These are phyloP conservation scores for Geotrichum australiense DNA, from an alignment of 1,139 yeast species.

Conservation along the genomic window DNA sequence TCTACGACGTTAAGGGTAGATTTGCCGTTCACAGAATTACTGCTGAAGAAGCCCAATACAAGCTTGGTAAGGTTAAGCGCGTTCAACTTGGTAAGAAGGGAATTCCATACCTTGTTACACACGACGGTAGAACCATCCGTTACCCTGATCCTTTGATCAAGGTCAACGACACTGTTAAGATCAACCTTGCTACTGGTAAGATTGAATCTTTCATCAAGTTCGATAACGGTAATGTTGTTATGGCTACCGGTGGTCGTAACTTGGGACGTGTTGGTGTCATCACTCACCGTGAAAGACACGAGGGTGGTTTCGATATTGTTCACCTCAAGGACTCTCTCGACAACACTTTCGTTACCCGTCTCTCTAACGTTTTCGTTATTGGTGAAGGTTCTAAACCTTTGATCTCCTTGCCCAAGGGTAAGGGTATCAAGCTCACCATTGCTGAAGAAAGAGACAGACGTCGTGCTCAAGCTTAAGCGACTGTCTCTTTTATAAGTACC, in stretches of 20 bases:
- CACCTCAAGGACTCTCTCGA: conserved; percentile 97
- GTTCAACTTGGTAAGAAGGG: conserved; percentile 98
- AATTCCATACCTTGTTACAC: conserved; percentile 96
- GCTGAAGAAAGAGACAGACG: conserved; percentile 99
- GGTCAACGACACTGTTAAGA: conserved; percentile 95
- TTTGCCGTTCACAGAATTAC: conserved; percentile 99
- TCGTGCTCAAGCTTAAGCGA: conserved; percentile 30
- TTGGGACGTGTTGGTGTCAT: conserved; percentile 99
- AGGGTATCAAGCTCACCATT: conserved; percentile 97
- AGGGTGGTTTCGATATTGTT: conserved; percentile 98
- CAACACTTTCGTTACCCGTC: conserved; percentile 98
- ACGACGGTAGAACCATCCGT: conserved; percentile 99
- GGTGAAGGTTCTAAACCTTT: conserved; percentile 98
- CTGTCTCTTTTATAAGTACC: conserved; percentile 1
- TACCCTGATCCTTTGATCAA: conserved; percentile 97
- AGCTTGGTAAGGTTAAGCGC: conserved; percentile 95
- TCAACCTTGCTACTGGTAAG: conserved; percentile 94
- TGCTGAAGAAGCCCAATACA: conserved; percentile 96
- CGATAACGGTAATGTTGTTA: conserved; percentile 91
- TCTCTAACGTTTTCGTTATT: conserved; percentile 90
- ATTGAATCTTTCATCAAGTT: conserved; percentile 86
- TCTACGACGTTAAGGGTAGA: conserved; percentile 98
- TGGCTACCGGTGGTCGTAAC: conserved; percentile 99
- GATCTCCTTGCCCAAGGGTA: conserved; percentile 99
- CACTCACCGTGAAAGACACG: conserved; percentile 98